These are phyloP conservation scores for Nidula microcarpa DNA, from an alignment of 768 basidiomycete genomes.

Conservation along the genomic window DNA sequence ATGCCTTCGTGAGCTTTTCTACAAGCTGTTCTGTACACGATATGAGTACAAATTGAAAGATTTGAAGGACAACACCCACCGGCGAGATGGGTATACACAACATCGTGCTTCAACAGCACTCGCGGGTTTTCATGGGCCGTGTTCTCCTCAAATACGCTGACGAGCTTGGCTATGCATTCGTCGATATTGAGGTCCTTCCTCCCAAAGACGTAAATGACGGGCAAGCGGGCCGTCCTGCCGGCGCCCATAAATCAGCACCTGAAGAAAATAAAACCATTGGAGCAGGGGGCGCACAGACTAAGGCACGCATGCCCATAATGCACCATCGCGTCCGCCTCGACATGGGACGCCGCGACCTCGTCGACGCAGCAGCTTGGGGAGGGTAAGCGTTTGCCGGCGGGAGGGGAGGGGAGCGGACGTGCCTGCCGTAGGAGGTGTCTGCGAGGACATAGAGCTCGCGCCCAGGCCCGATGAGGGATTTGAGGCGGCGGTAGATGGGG, in stretches of 20 bases:
- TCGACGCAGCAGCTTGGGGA: slow-evolving; percentile 87
- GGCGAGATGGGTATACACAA: slow-evolving; percentile 67
- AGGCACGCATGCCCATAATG: slow-evolving; percentile 98
- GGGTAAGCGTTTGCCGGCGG: background rate
- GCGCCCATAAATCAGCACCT: background rate
- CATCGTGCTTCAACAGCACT: slow-evolving; percentile 70
- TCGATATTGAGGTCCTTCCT: slow-evolving; percentile 60
- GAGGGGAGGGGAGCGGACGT: slow-evolving; percentile 15
- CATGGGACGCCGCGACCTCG: slow-evolving; percentile 92
- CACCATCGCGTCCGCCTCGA: slow-evolving; percentile 86
- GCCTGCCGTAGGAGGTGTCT: slow-evolving; percentile 98
- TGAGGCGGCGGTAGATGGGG: slow-evolving; percentile 71
- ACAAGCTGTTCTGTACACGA: background rate
- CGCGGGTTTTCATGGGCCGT: slow-evolving; percentile 2
- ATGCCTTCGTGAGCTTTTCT: background rate
- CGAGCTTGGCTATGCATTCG: slow-evolving; percentile 42
- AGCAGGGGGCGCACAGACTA: slow-evolving; percentile 66
- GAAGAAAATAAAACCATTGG: background rate
- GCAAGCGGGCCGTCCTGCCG: slow-evolving; percentile 76
- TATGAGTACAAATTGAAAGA: background rate
- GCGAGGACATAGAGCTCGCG: slow-evolving; percentile 87
- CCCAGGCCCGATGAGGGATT: slow-evolving; percentile 35
- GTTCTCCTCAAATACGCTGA: slow-evolving; percentile 22
- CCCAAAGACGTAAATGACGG: slow-evolving; percentile 90
- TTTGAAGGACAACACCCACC: slow-evolving; percentile 32